Percentiles rank a stretch among this genome's conserved stretches.
Evolutionary conservation across 2,329 filamentous ascomycete genomes (phyloP).

Genomic region (Sporothrix pallida): DNA sequence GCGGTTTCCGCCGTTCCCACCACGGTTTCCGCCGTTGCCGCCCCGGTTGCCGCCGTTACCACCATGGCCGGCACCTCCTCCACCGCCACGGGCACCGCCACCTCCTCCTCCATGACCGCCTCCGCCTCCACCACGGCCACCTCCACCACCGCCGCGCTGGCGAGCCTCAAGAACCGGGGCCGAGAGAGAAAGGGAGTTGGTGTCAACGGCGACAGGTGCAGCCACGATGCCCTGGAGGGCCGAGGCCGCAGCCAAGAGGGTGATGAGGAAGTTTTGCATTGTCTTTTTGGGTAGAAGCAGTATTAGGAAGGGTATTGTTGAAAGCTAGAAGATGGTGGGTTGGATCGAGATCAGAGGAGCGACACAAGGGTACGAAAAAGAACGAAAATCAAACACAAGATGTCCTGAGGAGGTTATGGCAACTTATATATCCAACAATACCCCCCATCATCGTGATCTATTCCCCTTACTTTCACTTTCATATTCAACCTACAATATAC

Average conservation of each 20-base stretch:
- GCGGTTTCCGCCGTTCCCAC: neutral
- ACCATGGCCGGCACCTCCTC: neutral
- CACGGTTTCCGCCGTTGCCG: neutral
- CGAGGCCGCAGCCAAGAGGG: constrained; percentile 21
- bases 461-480: too few species aligned
- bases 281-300: neutral
- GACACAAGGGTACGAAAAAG: neutral
- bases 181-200: neutral
- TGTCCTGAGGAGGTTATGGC: too few species aligned
- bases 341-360: too few species aligned
- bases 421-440: too few species aligned
- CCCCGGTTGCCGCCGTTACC: neutral
- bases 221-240: constrained; percentile 21
- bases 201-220: neutral
- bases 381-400: neutral
- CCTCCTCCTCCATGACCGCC: neutral
- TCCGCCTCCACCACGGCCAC: neutral
- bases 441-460: too few species aligned
- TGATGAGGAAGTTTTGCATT: constrained; percentile 15
- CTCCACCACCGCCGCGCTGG: constrained; percentile 2
- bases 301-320: neutral
- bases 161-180: constrained; percentile 1
- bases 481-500: too few species aligned
- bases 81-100: neutral
- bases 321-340: too few species aligned